A percentile compares a stretch with the other conserved stretches of the same genome.
Conservation (phyloP, 208 protist genomes). For the Angomonas desouzai region DNA sequence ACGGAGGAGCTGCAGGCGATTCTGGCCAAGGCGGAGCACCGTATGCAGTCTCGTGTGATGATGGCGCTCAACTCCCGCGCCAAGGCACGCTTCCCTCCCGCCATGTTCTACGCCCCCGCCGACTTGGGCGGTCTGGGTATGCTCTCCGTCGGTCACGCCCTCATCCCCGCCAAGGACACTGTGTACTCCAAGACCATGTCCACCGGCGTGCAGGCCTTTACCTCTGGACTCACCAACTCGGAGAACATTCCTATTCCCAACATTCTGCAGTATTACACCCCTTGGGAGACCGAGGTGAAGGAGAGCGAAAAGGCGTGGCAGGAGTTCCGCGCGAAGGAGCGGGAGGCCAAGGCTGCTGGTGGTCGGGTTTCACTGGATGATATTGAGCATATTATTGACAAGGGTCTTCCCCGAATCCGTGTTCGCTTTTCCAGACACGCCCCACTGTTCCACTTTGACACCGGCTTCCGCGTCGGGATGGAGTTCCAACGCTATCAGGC, state of each 20-base stretch:
- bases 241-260: constrained; percentile 99
- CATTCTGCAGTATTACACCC: constrained; percentile 99
- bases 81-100: constrained; percentile 99
- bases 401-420: constrained; percentile 99
- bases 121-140: constrained; percentile 99
- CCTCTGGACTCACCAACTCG: constrained; percentile 98
- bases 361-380: constrained; percentile 99
- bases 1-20: constrained; percentile 98
- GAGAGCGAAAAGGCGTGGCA: constrained; percentile 99
- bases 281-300: constrained; percentile 99
- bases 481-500: constrained; percentile 99
- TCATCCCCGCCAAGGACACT: constrained; percentile 99
- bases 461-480: constrained; percentile 98
- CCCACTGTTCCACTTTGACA: constrained; percentile 99
- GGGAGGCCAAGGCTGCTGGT: constrained; percentile 96
- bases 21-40: constrained; percentile 99
- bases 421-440: constrained; percentile 99
- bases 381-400: constrained; percentile 99
- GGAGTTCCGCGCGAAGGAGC: constrained; percentile 98
- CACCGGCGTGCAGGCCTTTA: constrained; percentile 99
- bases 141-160: constrained; percentile 99
- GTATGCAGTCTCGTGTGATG: constrained; percentile 99
- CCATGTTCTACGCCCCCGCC: constrained; percentile 99
- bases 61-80: constrained; percentile 99
- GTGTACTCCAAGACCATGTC: constrained; percentile 98